Conservation (phyloP, 2,329 filamentous ascomycete genomes). For the Trichoderma arundinaceum region DNA sequence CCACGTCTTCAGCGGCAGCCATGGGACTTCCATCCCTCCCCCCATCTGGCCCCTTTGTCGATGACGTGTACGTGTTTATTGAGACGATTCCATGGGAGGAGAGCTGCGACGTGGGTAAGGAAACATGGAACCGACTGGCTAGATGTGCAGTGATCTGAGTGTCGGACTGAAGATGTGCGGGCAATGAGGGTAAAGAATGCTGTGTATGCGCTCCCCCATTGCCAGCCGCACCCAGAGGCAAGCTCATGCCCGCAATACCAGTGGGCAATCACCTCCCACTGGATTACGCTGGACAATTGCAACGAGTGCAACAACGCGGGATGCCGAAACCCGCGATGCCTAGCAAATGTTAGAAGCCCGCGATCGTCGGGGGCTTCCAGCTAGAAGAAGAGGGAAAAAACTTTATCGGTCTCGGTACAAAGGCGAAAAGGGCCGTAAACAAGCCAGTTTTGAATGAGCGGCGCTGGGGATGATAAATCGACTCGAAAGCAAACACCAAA, state of each 20-base stretch:
- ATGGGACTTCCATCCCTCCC: conserved; percentile 89
- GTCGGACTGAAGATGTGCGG: conserved; percentile 79
- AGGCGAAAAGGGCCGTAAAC: no score
- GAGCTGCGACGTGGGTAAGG: conserved; percentile 82
- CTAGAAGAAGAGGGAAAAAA: no score
- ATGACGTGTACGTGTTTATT: conserved; percentile 92
- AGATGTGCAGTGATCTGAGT: conserved; percentile 82
- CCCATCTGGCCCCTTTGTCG: conserved; percentile 86
- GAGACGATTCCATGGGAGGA: conserved; percentile 92
- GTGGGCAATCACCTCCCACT: conserved; percentile 37
- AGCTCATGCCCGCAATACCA: conserved; percentile 59
- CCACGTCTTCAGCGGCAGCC: conserved; percentile 90
- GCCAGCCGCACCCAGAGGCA: conserved; percentile 52
- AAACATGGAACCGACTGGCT: conserved; percentile 89
- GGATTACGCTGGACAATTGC: neutral
- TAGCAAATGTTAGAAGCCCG: no score
- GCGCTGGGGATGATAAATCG: no score
- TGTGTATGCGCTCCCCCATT: conserved; percentile 73
- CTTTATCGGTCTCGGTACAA: no score
- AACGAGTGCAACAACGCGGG: no score
- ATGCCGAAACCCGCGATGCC: no score
- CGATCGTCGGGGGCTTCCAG: no score
- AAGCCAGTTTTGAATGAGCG: no score
- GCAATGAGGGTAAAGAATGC: conserved; percentile 85
- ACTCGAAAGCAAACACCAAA: neutral